Evolutionary conservation across 495 filamentous ascomycete species (phyloP).

Genomic region (Xylaria telfairii): DNA sequence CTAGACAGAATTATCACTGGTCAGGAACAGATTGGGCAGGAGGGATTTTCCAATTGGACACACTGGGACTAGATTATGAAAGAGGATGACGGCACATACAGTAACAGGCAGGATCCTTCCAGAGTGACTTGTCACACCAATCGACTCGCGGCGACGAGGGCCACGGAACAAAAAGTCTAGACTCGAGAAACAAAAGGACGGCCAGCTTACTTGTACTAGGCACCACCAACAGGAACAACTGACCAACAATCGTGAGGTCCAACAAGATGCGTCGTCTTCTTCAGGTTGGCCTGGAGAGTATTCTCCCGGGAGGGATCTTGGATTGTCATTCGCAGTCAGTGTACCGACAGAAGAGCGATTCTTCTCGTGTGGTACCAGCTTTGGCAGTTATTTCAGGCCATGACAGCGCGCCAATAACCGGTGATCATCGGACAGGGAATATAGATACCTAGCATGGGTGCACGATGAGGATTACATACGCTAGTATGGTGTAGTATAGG

Average conservation of each 20-base stretch:
- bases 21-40: conserved; percentile 20
- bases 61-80: not conserved
- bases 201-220: too few relatives aligned
- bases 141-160: not conserved
- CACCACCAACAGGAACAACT: not conserved
- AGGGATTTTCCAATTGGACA: conserved; percentile 14
- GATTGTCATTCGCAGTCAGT: not conserved
- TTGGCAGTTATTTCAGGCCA: conserved; percentile 16
- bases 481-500: not conserved
- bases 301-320: not conserved
- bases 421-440: conserved; percentile 43
- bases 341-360: not conserved
- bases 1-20: conserved; percentile 22
- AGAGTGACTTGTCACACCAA: conserved; percentile 12
- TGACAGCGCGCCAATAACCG: conserved; percentile 40
- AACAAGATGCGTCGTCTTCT: not conserved
- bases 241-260: not conserved
- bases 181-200: not conserved
- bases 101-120: not conserved
- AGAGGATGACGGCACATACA: conserved; percentile 19
- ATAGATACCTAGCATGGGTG: conserved; percentile 30
- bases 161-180: not conserved
- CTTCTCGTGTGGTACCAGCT: not conserved
- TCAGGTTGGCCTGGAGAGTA: not conserved
- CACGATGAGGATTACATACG: conserved; percentile 14